These are phyloP conservation scores for Saccharomycopsis sp. DNA, from an alignment of 805 yeast genomes.

Conservation along the genomic window DNA sequence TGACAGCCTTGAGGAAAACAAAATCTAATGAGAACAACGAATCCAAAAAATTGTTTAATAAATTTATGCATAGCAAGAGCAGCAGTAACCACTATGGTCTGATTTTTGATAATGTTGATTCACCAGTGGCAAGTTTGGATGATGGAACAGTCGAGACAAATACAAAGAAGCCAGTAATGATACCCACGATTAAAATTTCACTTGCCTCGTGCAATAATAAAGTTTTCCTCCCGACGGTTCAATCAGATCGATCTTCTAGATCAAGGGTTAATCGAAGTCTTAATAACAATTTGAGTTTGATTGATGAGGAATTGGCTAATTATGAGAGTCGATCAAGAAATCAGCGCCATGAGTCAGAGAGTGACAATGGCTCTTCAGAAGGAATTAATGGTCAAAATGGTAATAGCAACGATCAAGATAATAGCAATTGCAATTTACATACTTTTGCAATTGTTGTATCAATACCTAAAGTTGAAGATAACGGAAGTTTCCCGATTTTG, in stretches of 20 bases:
- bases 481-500: not conserved
- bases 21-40: not conserved
- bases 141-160: not conserved
- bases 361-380: not conserved
- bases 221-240: constrained; percentile 9
- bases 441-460: constrained; percentile 19
- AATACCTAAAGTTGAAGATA: constrained; percentile 7
- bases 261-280: constrained; percentile 10
- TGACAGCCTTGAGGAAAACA: not conserved
- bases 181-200: constrained; percentile 7
- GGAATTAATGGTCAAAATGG: not conserved
- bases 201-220: constrained; percentile 15
- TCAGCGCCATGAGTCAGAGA: not conserved
- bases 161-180: not conserved
- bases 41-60: not conserved
- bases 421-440: constrained; percentile 12
- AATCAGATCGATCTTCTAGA: not conserved
- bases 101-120: not conserved
- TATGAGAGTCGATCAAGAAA: constrained; percentile 9
- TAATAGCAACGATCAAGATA: not conserved
- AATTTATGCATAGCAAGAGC: not conserved
- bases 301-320: constrained; percentile 7
- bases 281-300: not conserved
- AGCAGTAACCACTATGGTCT: not conserved
- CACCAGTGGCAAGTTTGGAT: not conserved